Evolutionary conservation across 2,329 filamentous ascomycete genomes (phyloP), one percentile per base, ranked within the genome.

Genomic region (Aureobasidium sp.): DNA sequence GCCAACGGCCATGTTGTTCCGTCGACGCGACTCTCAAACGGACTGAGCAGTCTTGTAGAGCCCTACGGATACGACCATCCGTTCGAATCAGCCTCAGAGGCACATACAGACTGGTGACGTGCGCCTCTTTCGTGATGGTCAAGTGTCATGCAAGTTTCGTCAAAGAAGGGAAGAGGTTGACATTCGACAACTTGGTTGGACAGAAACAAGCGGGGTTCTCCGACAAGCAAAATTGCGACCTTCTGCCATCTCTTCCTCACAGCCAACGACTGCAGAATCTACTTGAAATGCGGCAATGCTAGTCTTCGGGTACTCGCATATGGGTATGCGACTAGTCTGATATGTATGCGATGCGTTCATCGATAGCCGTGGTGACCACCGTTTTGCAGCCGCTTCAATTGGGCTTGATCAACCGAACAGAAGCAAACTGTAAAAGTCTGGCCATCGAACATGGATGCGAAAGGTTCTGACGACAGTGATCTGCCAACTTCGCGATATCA

Each of bases 141-240:
- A 60, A 42, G 47, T 60, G 47, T 60, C 47, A 60, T 60, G 57
- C 45, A 60, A 27, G 45, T 44, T 5, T 34, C 4, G 47, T 52
- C 57, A 21, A 60, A 52, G 16, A 41, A 59, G 21, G 55, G 36
- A 49, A 49, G 55, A 59, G 42, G 55, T 49, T 50, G 45, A 21
- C 21, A 21, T 21, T 16, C 21, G n/a, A 16, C 13, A 21, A 60
- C 9, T 21, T 50, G 45, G 29, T 44, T 34, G 37, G 57, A 25
- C 57, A 30, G 29, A 27, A 32, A 32, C 25, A 10, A 15, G 57
- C 37, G 57, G 57, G 55, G 34, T 11, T 49, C 9, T 32, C 44
- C 55, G 45, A 52, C 21, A 16, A 29, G 27, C 1, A 34, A 13
- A 21, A 36, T 37, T 7, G 42, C 45, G 47, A 52, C 36, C 47